Conservation (phyloP, 2,329 filamentous ascomycete species). For the Aspergillus vadensis region DNA sequence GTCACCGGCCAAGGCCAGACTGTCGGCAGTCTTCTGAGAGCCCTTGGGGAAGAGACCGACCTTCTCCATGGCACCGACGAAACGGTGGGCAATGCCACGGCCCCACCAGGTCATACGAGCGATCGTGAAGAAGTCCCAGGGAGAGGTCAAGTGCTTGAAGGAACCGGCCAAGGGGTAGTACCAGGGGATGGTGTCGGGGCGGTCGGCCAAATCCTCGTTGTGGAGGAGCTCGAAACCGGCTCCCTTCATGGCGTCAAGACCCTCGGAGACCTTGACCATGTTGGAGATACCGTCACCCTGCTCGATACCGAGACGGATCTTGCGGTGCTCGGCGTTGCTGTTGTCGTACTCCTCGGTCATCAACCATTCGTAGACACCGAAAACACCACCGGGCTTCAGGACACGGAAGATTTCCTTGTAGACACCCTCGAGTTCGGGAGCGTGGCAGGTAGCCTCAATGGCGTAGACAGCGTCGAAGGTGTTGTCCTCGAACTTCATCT, state of each 20-base stretch:
- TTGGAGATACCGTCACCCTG: constrained; percentile 95
- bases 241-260: constrained; percentile 76
- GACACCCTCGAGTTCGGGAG: constrained; percentile 84
- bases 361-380: constrained; percentile 98
- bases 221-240: constrained; percentile 83
- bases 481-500: constrained; percentile 94
- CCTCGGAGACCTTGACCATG: constrained; percentile 88
- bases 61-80: constrained; percentile 75
- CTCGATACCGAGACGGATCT: constrained; percentile 92
- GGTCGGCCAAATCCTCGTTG: constrained; percentile 82
- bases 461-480: constrained; percentile 93
- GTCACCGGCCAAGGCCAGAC: constrained; percentile 78
- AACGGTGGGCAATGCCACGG: constrained; percentile 71
- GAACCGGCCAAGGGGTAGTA: constrained; percentile 91
- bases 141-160: constrained; percentile 76
- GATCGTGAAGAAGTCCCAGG: constrained; percentile 80
- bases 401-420: constrained; percentile 95
- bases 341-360: constrained; percentile 98
- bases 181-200: constrained; percentile 78
- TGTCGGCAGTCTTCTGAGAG: constrained; percentile 93
- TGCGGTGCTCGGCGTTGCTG: constrained; percentile 78
- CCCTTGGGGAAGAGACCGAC: constrained; percentile 75
- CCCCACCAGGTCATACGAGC: constrained; percentile 86
- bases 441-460: constrained; percentile 96
- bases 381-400: constrained; percentile 91